phyloP scores from a whole-genome alignment of 768 basidiomycete genomes.

The Cystofilobasidium bisporidii region DNA sequence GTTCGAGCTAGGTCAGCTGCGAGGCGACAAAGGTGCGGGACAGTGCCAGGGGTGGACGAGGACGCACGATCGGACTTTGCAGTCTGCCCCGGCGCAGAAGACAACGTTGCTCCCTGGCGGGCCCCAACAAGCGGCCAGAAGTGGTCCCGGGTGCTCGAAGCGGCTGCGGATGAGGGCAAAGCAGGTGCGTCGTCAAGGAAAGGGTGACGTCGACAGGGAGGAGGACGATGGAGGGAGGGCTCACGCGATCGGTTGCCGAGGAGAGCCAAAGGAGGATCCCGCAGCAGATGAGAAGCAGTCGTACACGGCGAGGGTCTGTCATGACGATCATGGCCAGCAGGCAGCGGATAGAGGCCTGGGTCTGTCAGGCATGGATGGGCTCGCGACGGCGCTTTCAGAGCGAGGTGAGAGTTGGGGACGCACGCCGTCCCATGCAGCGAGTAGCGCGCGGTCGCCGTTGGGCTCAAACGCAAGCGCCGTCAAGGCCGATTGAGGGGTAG shows the following conservation, averaged over 20 bases:
- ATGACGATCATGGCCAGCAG: neutral
- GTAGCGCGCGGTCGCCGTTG: neutral
- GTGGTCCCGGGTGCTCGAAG: conserved; percentile 78
- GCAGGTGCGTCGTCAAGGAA: neutral
- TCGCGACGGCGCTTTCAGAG: neutral
- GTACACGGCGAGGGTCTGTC: neutral
- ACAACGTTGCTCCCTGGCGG: conserved; percentile 52
- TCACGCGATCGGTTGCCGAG: neutral
- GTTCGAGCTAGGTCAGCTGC: too few species aligned
- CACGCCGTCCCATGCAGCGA: conserved; percentile 2
- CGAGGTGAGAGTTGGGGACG: neutral
- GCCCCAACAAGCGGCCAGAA: conserved; percentile 67
- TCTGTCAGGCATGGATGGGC: neutral
- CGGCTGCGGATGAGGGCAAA: conserved; percentile 9
- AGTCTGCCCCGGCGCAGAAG: conserved; percentile 80
- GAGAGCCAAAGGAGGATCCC: neutral
- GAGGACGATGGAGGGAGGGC: neutral
- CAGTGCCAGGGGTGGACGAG: too few species aligned
- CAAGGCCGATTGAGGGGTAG: neutral
- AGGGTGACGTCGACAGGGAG: neutral
- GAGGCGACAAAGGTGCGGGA: too few species aligned
- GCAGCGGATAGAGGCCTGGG: neutral
- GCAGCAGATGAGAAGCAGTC: neutral
- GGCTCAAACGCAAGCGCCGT: neutral
- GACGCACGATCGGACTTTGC: conserved; percentile 68